Evolutionary conservation across 169 alveolate species (phyloP).

Genomic region (Plasmodium vivax): DNA sequence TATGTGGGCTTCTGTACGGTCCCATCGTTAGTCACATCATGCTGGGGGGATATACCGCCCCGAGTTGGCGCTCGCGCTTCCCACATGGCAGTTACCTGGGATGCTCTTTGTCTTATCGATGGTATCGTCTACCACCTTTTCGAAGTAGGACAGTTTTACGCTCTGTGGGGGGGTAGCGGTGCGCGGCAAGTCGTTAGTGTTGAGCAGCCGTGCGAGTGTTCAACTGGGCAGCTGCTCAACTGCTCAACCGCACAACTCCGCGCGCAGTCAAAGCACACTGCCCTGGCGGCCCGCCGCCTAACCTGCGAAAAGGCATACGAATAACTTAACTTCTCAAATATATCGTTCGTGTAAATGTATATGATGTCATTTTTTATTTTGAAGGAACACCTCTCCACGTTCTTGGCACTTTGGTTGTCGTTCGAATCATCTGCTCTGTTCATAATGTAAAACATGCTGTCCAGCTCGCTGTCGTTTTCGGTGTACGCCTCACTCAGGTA

Average conservation of each 20-base stretch:
- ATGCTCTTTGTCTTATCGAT: constrained; percentile 85
- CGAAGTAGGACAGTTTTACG: constrained; percentile 86
- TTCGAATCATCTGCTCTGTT: constrained; percentile 10
- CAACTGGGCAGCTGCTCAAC: too few relatives aligned
- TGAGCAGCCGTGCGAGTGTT: not conserved
- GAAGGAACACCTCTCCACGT: constrained; percentile 79
- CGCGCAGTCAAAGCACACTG: not conserved
- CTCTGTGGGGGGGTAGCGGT: constrained; percentile 60
- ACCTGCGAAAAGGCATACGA: constrained; percentile 89
- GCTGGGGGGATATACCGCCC: not conserved
- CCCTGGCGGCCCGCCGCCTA: not conserved
- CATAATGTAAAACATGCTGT: constrained; percentile 67
- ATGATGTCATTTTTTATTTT: constrained; percentile 85
- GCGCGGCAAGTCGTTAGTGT: not conserved
- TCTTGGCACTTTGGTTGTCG: constrained; percentile 54
- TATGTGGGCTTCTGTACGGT: not conserved
- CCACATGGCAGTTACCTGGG: constrained; percentile 78
- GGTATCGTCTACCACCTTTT: constrained; percentile 87
- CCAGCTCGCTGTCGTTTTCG: constrained; percentile 53
- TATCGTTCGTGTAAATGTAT: constrained; percentile 80
- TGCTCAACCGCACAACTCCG: not conserved
- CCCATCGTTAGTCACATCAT: not conserved
- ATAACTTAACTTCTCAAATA: constrained; percentile 84
- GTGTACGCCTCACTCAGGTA: constrained; percentile 63
- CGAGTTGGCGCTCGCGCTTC: not conserved